A percentile compares a stretch with the other conserved stretches of the same genome.
Conservation (phyloP, 768 basidiomycete genomes). For the Pleurotus ostreatus region DNA sequence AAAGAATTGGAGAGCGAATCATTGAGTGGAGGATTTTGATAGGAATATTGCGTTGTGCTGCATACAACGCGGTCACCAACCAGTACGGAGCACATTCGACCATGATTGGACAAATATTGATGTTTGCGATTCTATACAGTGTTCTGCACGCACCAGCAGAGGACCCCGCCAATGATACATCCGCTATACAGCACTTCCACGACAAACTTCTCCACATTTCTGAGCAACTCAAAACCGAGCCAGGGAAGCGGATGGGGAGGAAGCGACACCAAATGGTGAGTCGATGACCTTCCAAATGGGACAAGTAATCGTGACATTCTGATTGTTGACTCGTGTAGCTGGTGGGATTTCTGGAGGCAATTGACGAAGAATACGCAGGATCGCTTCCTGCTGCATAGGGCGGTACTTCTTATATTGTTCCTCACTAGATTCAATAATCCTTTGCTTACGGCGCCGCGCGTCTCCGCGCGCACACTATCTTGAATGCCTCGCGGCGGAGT, state of each 20-base stretch:
- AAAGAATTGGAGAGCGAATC: background rate
- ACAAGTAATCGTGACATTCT: background rate
- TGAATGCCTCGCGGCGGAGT: too few relatives aligned
- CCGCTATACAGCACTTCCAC: slow-evolving; percentile 79
- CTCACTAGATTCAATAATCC: too few relatives aligned
- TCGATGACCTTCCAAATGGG: background rate
- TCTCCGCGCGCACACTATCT: too few relatives aligned
- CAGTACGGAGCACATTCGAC: slow-evolving; percentile 24
- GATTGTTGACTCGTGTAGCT: slow-evolving; percentile 37
- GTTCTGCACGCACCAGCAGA: slow-evolving; percentile 44
- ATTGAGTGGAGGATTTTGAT: background rate
- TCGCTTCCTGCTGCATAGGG: background rate
- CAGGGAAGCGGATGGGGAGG: slow-evolving; percentile 63
- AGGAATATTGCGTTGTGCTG: slow-evolving; percentile 69
- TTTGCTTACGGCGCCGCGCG: too few relatives aligned
- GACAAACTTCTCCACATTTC: slow-evolving; percentile 80
- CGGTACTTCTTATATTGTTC: too few relatives aligned
- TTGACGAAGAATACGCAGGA: slow-evolving; percentile 48
- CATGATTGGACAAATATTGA: slow-evolving; percentile 5
- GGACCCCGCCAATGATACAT: slow-evolving; percentile 37
- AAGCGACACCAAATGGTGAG: slow-evolving; percentile 69
- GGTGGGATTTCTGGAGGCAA: slow-evolving; percentile 53
- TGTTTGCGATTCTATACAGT: slow-evolving; percentile 17
- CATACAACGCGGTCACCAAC: slow-evolving; percentile 55
- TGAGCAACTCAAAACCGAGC: slow-evolving; percentile 72